phyloP scores from a whole-genome alignment of 345 rosid species.

The Pugionium cornutum region DNA sequence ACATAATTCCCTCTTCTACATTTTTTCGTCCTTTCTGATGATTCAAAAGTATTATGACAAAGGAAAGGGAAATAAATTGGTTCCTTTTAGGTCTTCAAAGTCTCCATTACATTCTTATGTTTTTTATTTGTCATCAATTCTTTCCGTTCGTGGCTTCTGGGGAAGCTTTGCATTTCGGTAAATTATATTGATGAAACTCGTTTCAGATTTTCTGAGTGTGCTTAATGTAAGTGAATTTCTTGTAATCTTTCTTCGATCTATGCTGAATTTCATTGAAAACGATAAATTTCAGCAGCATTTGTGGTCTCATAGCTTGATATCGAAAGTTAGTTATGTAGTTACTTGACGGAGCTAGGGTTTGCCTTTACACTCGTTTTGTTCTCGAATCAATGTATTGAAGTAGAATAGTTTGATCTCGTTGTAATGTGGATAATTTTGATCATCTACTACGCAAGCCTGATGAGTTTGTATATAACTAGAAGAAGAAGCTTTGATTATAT shows the following conservation, averaged over 20 bases:
- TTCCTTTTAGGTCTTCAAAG: background rate
- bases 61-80: slow-evolving; percentile 2
- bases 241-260: slow-evolving; percentile 13
- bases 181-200: slow-evolving; percentile 12
- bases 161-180: slow-evolving; percentile 1
- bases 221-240: slow-evolving; percentile 22
- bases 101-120: background rate
- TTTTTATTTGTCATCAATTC: too few relatives aligned
- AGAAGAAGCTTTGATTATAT: too few relatives aligned
- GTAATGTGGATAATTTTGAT: too few relatives aligned
- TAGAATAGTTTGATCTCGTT: background rate
- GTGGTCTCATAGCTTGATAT: slow-evolving; percentile 11
- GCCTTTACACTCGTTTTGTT: background rate
- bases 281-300: slow-evolving; percentile 1
- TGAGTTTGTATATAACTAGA: too few relatives aligned
- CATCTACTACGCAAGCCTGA: too few relatives aligned
- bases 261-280: slow-evolving; percentile 5
- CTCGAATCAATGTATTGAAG: background rate
- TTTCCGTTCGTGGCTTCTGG: too few relatives aligned
- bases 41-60: too few relatives aligned
- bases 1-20: too few relatives aligned
- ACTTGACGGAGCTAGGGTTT: slow-evolving; percentile 1
- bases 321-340: background rate
- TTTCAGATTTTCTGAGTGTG: background rate
- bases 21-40: too few relatives aligned